Percentiles rank a stretch among this genome's conserved stretches.
phyloP scores from a whole-genome alignment of 2,329 filamentous ascomycete species.

The Aspergillus pseudotamarii region DNA sequence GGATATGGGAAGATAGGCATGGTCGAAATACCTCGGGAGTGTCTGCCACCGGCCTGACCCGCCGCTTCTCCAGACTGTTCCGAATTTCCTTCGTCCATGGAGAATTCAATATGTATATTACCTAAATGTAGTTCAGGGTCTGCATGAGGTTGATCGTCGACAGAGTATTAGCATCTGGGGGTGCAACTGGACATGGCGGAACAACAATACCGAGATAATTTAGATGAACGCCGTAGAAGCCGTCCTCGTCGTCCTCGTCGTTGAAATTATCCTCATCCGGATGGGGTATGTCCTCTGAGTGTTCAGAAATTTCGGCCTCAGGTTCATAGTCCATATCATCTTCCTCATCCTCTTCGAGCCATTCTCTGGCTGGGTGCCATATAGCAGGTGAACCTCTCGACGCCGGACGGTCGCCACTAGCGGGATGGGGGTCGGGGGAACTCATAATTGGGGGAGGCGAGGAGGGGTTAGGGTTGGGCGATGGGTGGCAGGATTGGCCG shows the following conservation, averaged over 20 bases:
- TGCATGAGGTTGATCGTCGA: slow-evolving; percentile 2
- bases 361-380: slow-evolving; percentile 43
- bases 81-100: slow-evolving; percentile 27
- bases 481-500: slow-evolving; percentile 4
- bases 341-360: slow-evolving; percentile 41
- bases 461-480: slow-evolving; percentile 8
- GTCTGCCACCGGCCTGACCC: slow-evolving; percentile 15
- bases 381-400: slow-evolving; percentile 26
- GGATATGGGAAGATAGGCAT: neutral
- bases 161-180: neutral
- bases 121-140: slow-evolving; percentile 24
- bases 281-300: slow-evolving; percentile 31
- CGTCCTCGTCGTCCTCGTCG: slow-evolving; percentile 40
- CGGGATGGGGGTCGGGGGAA: slow-evolving; percentile 26
- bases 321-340: slow-evolving; percentile 57
- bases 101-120: slow-evolving; percentile 34
- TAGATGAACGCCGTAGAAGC: neutral
- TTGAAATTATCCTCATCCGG: slow-evolving; percentile 39
- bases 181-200: neutral
- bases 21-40: slow-evolving; percentile 26
- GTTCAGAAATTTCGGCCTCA: slow-evolving; percentile 39
- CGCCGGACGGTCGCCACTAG: slow-evolving; percentile 26
- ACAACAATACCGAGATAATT: slow-evolving; percentile 19
- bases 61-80: slow-evolving; percentile 18
- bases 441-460: slow-evolving; percentile 31